A percentile compares a stretch with the other conserved stretches of the same genome.
Evolutionary conservation across 1,284 basidiomycete genomes (phyloP).

Genomic region (Tilletiopsis washingtonensis): DNA sequence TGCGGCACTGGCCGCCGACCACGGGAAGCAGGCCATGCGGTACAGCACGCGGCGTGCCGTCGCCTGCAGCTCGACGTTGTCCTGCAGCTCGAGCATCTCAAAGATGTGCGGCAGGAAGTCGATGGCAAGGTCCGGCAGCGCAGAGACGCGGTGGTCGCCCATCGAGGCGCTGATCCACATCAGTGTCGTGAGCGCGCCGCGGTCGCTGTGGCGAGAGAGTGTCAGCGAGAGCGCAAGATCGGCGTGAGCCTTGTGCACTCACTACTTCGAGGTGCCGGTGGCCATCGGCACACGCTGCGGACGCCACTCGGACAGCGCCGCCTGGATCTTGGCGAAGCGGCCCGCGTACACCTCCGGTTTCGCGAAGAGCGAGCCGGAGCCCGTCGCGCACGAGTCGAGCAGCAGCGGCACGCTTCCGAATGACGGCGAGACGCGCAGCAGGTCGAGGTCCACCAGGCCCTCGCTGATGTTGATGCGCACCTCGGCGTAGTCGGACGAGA

Average conservation of each 20-base stretch:
- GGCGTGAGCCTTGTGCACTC: too few relatives aligned
- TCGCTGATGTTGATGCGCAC: conserved; percentile 49
- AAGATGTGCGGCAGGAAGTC: conserved; percentile 42
- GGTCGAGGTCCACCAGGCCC: conserved; percentile 46
- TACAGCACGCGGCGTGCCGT: conserved; percentile 33
- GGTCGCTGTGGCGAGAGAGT: too few relatives aligned
- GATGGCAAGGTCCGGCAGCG: conserved; percentile 32
- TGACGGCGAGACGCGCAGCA: conserved; percentile 57
- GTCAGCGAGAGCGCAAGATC: too few relatives aligned
- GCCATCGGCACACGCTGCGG: conserved; percentile 46
- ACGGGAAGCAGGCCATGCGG: conserved; percentile 34
- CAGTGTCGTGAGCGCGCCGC: conserved; percentile 31
- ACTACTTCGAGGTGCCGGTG: conserved; percentile 45
- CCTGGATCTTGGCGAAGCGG: conserved; percentile 53
- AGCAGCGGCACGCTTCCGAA: conserved; percentile 64
- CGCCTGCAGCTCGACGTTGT: conserved; percentile 38
- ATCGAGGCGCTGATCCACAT: conserved; percentile 42
- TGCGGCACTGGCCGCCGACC: conserved; percentile 7
- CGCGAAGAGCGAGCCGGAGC: conserved; percentile 55
- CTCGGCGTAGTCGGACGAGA: conserved; percentile 46
- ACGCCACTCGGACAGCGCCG: conserved; percentile 40
- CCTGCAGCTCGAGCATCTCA: conserved; percentile 41
- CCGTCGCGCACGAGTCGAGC: conserved; percentile 58
- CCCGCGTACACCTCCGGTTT: conserved; percentile 36
- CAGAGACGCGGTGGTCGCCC: conserved; percentile 40